Base-by-base conservation (phyloP, 2,329 filamentous ascomycete genomes). In the Metarhizium sp. region DNA sequence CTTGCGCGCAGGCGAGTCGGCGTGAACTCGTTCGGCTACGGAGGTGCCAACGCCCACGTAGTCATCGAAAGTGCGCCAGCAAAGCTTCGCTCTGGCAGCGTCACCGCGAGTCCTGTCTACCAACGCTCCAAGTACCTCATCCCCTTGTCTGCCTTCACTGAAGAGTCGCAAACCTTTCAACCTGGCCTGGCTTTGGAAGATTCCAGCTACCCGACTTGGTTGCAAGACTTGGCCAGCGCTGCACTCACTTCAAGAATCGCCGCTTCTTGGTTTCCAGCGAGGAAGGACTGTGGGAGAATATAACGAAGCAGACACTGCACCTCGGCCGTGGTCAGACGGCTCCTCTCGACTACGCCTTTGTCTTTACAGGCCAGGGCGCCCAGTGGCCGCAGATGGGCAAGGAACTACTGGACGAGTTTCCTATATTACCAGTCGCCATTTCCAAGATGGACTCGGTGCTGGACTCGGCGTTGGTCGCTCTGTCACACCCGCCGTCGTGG, bases 321-420 rank as follows among this genome's bases (percentile, higher is more conserved):
- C 36, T 8, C 36, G 36, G 7, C 36, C 36, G 14, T 10, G 36
- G 14, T 3, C 7, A 10, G 7, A 14, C 3, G 36, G 36, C 7
- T 14, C 36, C 7, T 38, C 8, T 38, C 36, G 36, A 38, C 36
- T 8, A 38, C 14, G 36, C 8, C 36, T 38, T 38, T 2, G 58
- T 70, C 20, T 69, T 69, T 56, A 69, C 68, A 1, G 68, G 68
- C 2, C 68, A 71, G 51, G 68, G 68, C 4, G 67, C 67, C 0
- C 67, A 70, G 52, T 70, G 64, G 63, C 56, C 63, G 0, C 36
- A 54, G 1, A 72, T 72, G 70, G 70, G 68, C 10, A 55, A 55
- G 6, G 55, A 62, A 48, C 59, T 70, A 11, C n/a, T 64, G n/a
- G 48, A 40, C 36, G 36, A 38, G 36, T 38, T 10, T 10, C 18